phyloP scores from a whole-genome alignment of 371 early-diverging fungal species.

The Blakeslea trispora region DNA sequence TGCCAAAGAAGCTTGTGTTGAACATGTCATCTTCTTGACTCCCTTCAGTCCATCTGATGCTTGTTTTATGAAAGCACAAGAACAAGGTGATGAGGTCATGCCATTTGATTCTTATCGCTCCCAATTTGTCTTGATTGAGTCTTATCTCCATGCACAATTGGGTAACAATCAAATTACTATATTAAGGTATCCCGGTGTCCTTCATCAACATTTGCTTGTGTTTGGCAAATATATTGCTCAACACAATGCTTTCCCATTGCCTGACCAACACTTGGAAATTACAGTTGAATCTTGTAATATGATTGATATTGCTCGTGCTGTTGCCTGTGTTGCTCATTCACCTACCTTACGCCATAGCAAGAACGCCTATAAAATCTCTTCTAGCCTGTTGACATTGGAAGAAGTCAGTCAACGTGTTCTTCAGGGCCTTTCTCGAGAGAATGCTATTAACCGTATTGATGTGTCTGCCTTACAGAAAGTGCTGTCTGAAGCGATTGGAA shows the following conservation, averaged over 20 bases:
- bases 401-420: constrained; percentile 46
- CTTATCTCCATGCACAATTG: constrained; percentile 39
- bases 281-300: constrained; percentile 50
- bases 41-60: constrained; percentile 46
- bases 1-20: constrained; percentile 46
- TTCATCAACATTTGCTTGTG: constrained; percentile 48
- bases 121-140: constrained; percentile 49
- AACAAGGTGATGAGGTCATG: constrained; percentile 7
- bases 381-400: constrained; percentile 44
- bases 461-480: constrained; percentile 30
- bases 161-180: constrained; percentile 39
- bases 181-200: constrained; percentile 52
- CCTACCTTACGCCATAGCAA: constrained; percentile 42
- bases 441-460: constrained; percentile 41
- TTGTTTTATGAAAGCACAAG: neutral
- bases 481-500: constrained; percentile 41
- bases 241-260: constrained; percentile 50
- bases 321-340: constrained; percentile 45
- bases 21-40: constrained; percentile 49
- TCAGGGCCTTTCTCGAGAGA: constrained; percentile 37
- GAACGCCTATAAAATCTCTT: constrained; percentile 47
- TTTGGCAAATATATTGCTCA: constrained; percentile 51
- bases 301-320: constrained; percentile 49
- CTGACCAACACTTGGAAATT: constrained; percentile 39
- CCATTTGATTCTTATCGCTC: constrained; percentile 32